phyloP scores from a whole-genome alignment of 73 alveolate species.

The Urostyla sp. region DNA sequence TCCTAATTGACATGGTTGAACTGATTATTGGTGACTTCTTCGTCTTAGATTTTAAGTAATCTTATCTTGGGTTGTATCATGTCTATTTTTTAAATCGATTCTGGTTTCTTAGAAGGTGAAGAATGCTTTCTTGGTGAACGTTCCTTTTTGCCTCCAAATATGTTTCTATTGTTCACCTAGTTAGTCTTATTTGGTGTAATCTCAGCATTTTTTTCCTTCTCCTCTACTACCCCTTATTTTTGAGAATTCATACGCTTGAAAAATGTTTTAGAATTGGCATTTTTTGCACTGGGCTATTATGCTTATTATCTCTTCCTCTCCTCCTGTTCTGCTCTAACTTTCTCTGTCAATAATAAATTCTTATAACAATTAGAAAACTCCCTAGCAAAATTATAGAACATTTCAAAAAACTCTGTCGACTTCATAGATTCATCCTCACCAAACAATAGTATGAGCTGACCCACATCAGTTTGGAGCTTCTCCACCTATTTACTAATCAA shows the following conservation, averaged over 20 bases:
- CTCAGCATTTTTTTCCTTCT: neutral
- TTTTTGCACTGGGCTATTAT: neutral
- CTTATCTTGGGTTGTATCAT: too few species aligned
- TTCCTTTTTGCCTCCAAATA: constrained; percentile 14
- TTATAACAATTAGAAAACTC: constrained; percentile 21
- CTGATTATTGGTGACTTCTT: too few species aligned
- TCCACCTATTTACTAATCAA: neutral
- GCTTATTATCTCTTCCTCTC: constrained; percentile 13
- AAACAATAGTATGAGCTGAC: neutral
- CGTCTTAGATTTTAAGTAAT: too few species aligned
- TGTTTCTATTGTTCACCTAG: constrained; percentile 6
- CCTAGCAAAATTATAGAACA: constrained; percentile 12
- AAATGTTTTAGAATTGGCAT: neutral
- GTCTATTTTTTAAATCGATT: too few species aligned
- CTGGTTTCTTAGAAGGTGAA: too few species aligned
- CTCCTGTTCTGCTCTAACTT: neutral
- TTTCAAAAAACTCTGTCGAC: constrained; percentile 4
- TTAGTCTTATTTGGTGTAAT: neutral
- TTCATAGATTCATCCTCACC: constrained; percentile 27
- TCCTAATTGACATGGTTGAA: too few species aligned
- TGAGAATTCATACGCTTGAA: neutral
- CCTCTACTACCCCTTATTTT: neutral
- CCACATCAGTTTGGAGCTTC: neutral
- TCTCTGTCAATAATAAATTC: neutral
- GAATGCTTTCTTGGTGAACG: too few species aligned